Percentiles rank a stretch among this genome's conserved stretches.
phyloP scores from a whole-genome alignment of 2,329 filamentous ascomycete species.

The Grosmannia huntii region DNA sequence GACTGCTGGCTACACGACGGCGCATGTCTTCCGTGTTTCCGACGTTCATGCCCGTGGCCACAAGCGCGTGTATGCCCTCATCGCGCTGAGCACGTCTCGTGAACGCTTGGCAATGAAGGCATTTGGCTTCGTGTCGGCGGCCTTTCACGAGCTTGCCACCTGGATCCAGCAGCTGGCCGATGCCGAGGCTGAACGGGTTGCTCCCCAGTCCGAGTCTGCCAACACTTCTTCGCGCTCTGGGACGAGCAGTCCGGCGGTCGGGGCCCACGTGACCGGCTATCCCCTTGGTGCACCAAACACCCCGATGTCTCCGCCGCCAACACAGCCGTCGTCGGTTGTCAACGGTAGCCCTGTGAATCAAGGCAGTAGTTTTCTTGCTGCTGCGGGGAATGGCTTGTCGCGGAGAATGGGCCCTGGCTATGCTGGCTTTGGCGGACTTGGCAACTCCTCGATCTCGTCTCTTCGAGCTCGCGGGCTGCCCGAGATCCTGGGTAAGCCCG shows the following conservation, averaged over 20 bases:
- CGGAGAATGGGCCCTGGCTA: conserved; percentile 43
- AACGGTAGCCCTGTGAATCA: conserved; percentile 20
- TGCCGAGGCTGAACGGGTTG: conserved; percentile 41
- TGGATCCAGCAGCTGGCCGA: conserved; percentile 57
- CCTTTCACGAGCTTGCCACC: conserved; percentile 49
- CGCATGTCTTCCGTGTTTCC: conserved; percentile 57
- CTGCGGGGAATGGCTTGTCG: conserved; percentile 39
- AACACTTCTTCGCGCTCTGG: conserved; percentile 24
- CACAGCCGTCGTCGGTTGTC: conserved; percentile 16
- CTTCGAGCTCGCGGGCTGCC: conserved; percentile 48
- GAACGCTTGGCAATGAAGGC: conserved; percentile 54
- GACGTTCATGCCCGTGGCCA: conserved; percentile 55
- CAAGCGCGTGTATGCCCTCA: conserved; percentile 55
- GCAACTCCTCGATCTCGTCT: conserved; percentile 38
- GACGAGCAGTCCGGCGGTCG: conserved; percentile 12
- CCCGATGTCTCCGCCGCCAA: conserved; percentile 11
- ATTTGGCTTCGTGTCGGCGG: conserved; percentile 47
- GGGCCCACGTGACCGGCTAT: conserved; percentile 20
- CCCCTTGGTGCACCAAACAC: conserved; percentile 16
- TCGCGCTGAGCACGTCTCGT: conserved; percentile 52
- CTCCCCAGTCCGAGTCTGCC: conserved; percentile 25
- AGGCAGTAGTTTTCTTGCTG: conserved; percentile 43
- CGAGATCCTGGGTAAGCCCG: conserved; percentile 52
- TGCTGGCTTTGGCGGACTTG: conserved; percentile 38
- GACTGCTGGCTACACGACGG: conserved; percentile 52